phyloP scores from a whole-genome alignment of 306 rosid genomes.

The Echinosophora koreensis region DNA sequence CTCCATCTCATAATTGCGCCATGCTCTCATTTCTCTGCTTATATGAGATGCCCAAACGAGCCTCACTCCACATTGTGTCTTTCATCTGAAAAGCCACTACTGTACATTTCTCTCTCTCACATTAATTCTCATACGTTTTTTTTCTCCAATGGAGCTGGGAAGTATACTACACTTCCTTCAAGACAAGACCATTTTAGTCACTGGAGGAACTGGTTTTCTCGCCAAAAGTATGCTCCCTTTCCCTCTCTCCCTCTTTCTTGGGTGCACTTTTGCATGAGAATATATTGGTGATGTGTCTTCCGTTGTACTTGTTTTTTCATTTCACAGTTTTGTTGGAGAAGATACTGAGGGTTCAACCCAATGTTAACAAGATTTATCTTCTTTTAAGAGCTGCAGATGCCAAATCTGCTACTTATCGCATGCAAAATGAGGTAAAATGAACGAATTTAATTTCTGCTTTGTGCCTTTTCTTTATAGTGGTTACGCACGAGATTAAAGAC shows the following conservation, averaged over 20 bases:
- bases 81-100: constrained; percentile 3
- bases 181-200: constrained; percentile 69
- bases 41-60: constrained; percentile 36
- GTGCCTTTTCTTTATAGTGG: background rate
- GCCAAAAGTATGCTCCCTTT: constrained; percentile 63
- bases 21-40: constrained; percentile 37
- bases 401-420: constrained; percentile 67
- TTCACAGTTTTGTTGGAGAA: constrained; percentile 83
- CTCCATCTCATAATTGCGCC: constrained; percentile 48
- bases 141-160: constrained; percentile 75
- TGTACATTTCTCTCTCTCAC: background rate
- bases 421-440: constrained; percentile 69
- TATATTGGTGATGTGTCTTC: background rate
- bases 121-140: background rate
- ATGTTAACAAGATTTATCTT: constrained; percentile 79
- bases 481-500: no score
- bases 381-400: constrained; percentile 77
- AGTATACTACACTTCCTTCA: constrained; percentile 67
- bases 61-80: constrained; percentile 13
- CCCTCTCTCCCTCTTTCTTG: background rate
- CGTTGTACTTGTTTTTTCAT: constrained; percentile 11
- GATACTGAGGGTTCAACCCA: constrained; percentile 84
- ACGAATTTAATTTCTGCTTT: background rate
- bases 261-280: background rate
- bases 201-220: constrained; percentile 84